Evolutionary conservation across 2,329 filamentous ascomycete species (phyloP).

Genomic region (Fusarium lyarnte): DNA sequence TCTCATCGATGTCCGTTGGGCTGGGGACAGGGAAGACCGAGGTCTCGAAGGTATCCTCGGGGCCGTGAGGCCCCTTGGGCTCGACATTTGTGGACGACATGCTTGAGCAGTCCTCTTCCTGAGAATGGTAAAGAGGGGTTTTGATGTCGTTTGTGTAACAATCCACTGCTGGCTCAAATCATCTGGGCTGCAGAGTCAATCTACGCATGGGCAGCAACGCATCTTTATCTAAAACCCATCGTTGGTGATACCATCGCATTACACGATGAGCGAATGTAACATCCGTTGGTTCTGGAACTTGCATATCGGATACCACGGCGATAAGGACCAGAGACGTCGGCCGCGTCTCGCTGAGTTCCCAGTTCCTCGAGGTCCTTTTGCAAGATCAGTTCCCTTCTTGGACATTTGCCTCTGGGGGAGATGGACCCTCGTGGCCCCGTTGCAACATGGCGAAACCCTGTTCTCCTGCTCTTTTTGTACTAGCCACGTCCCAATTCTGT

Average conservation of each 20-base stretch:
- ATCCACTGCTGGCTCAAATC: neutral
- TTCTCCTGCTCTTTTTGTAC: slow-evolving; percentile 3
- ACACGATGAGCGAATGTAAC: slow-evolving; percentile 18
- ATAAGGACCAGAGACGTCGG: neutral
- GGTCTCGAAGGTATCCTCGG: slow-evolving; percentile 3
- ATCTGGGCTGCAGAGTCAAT: neutral
- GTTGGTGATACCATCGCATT: slow-evolving; percentile 9
- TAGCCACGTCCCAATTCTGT: neutral
- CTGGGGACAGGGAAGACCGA: slow-evolving; percentile 32
- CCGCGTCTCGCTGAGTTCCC: neutral
- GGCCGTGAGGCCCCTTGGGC: slow-evolving; percentile 12
- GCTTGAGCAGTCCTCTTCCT: neutral
- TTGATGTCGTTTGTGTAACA: slow-evolving; percentile 2
- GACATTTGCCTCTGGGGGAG: neutral
- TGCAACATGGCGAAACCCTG: neutral
- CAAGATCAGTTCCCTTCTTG: neutral
- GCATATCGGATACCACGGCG: neutral
- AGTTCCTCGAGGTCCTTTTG: slow-evolving; percentile 14
- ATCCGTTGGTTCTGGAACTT: neutral
- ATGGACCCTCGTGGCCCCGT: neutral
- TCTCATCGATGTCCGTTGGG: slow-evolving; percentile 23
- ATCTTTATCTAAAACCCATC: slow-evolving; percentile 10
- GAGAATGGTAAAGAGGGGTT: neutral
- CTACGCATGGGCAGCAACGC: neutral
- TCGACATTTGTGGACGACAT: slow-evolving; percentile 8